A percentile compares a stretch with the other conserved stretches of the same genome.
Evolutionary conservation across 2,329 filamentous ascomycete genomes (phyloP).

Genomic region (Paramyrothecium sp.): DNA sequence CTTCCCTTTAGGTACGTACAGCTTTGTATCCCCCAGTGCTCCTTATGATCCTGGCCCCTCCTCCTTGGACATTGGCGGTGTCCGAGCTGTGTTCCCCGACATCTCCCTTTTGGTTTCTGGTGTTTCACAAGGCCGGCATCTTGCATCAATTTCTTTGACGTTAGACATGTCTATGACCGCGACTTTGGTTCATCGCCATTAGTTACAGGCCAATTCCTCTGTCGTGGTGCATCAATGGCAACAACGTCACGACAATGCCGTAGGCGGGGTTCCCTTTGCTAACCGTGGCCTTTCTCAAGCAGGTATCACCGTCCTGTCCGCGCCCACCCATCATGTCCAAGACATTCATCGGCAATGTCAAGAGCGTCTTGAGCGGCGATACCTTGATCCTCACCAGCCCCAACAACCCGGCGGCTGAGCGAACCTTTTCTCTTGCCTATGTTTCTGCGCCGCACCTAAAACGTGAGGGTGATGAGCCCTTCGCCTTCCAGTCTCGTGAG

Average conservation of each 20-base stretch:
- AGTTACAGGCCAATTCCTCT: no score
- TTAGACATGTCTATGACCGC: no score
- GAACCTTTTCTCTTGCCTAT: conserved; percentile 86
- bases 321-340: conserved; percentile 43
- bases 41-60: neutral
- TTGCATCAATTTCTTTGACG: neutral
- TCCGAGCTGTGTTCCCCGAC: neutral
- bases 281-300: conserved; percentile 7
- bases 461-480: conserved; percentile 89
- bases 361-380: conserved; percentile 92
- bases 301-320: conserved; percentile 18
- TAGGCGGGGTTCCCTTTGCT: conserved; percentile 4
- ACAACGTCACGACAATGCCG: no score
- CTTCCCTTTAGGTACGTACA: neutral
- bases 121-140: neutral
- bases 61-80: neutral
- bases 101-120: neutral
- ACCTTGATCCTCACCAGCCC: conserved; percentile 81
- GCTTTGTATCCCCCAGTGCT: neutral
- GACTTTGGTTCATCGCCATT: no score
- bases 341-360: conserved; percentile 71
- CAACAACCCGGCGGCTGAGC: conserved; percentile 79
- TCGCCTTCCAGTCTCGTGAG: conserved; percentile 92
- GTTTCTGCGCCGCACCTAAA: conserved; percentile 83
- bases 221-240: no score